Base-by-base conservation (phyloP, 176 grass and related monocot species). In the Carex littledalei region DNA sequence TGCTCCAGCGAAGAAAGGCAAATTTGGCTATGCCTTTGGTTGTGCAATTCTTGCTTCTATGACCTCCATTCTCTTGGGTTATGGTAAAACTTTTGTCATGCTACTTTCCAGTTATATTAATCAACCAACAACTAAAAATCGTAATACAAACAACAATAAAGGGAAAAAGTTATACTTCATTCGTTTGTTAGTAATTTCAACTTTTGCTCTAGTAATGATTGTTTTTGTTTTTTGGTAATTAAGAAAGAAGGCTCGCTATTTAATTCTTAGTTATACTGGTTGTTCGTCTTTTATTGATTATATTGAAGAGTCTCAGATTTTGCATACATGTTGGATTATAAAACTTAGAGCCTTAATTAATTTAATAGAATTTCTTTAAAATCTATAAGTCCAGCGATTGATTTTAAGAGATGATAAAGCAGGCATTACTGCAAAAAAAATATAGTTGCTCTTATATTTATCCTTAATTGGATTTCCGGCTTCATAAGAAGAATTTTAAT, bases 11-110 rank as follows among this genome's bases (percentile, higher is more conserved):
- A 92, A 55, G 13, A 90, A 32, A 15, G 86, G 88, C 84, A 94
- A 84, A 77, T 85, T 92, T 8, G 24, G 0, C 58, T 94, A 85
- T 65, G 91, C 94, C 75, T 91, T 91, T 78, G 78, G 86, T 41
- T 97, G 91, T 58, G 87, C 94, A n/a, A 88, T 91, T 59, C 89
- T 97, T 61, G 91, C 94, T 31, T 97, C 94, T 85, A 97, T 97
- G 94, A 88, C 94, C 81, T 97, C 94, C 91, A 88, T 97, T 92
- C 81, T 97, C 78, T 92, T 89, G 58, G 92, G 92, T 45, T 94
- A 94, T 67, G 92, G 92, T 91, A 81, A 17, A 16, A 20, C 4
- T 62, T 64, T 58, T 64, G 21, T 49, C 29, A 60, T 77, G 56
- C 70, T 53, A 49, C 15, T 41, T 61, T 39, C 21, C 17, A 34